Evolutionary conservation across 176 grass and related monocot genomes (phyloP).

Genomic region (Oryza meridionalis): DNA sequence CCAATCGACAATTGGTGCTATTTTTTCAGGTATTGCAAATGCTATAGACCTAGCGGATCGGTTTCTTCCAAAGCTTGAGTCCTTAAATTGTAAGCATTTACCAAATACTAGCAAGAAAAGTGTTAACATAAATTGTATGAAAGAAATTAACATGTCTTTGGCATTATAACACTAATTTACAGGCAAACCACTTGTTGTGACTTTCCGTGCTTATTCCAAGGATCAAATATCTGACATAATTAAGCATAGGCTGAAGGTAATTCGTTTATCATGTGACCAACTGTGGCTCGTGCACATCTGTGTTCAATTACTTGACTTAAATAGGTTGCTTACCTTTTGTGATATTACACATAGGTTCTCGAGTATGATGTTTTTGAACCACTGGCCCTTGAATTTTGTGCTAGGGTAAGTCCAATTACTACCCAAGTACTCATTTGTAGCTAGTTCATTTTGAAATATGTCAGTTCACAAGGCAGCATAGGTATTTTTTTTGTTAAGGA

Average conservation of each 20-base stretch:
- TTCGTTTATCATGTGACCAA: neutral
- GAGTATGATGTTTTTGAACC: conserved; percentile 84
- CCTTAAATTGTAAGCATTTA: conserved; percentile 80
- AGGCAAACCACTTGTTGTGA: conserved; percentile 88
- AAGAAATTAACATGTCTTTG: conserved; percentile 23
- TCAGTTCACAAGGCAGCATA: neutral
- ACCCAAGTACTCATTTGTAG: neutral
- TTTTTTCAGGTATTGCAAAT: conserved; percentile 91
- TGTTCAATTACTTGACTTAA: neutral
- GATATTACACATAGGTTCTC: conserved; percentile 62
- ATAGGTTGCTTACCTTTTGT: conserved; percentile 2
- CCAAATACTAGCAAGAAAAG: neutral
- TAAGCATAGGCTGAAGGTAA: conserved; percentile 82
- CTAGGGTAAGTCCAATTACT: conserved; percentile 70
- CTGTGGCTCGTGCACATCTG: neutral
- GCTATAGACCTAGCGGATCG: conserved; percentile 91
- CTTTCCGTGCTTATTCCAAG: conserved; percentile 89
- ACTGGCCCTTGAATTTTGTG: conserved; percentile 85
- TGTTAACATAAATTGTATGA: conserved; percentile 26
- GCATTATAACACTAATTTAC: conserved; percentile 36
- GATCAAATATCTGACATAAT: conserved; percentile 90
- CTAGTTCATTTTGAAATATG: neutral
- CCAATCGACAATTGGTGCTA: neutral
- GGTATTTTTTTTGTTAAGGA: neutral
- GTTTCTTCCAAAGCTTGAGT: conserved; percentile 92